Base-by-base conservation (phyloP, 345 rosid species). In the Eucalyptus erythrocorys region DNA sequence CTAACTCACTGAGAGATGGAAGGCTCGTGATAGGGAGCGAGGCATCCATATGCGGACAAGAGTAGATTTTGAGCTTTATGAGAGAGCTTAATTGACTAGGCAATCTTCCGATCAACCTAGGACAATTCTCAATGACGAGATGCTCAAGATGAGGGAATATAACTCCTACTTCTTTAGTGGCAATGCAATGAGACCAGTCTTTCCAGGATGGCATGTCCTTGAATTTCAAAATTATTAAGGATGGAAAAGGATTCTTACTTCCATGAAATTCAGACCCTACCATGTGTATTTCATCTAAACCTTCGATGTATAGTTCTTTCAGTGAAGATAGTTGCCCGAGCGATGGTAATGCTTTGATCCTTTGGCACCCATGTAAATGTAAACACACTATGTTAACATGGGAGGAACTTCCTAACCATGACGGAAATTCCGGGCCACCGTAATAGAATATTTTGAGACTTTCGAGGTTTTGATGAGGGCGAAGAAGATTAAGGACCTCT, bases 281-380 rank as follows among this genome's bases (percentile, higher is more conserved):
- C 1, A 0, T 26, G 13, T 22, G 7, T 47, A 85, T 49, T 19
- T 19, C 3, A 13, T 43, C 19, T 30, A 85, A 11, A 14, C 55
- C 86, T 45, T 49, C 1, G 2, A 85, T 59, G 66, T 26, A 59
- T 1, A 59, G 0, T 10, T 59, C 66, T 59, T 59, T 0, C 4
- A 59, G 1, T 0, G 1, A 59, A 59, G 32, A 2, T 59, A 59
- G 32, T 0, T 2, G 66, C n/a, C 66, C 66, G 0, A 59, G n/a
- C 2, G 1, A 59, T 59, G 66, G 66, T 59, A 59, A 27, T 59
- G 66, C 32, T 59, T 59, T 59, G 66, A 27, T 7, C n/a, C 15
- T 0, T 0, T 0, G 15, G 2, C 66, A 57, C n/a, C 15, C 7
- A 5, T 59, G 8, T 59, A 59, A 59, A 59, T 0, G 16, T 59